Evolutionary conservation across 441 rosid genomes (phyloP).

Genomic region (Populus hybrid): DNA sequence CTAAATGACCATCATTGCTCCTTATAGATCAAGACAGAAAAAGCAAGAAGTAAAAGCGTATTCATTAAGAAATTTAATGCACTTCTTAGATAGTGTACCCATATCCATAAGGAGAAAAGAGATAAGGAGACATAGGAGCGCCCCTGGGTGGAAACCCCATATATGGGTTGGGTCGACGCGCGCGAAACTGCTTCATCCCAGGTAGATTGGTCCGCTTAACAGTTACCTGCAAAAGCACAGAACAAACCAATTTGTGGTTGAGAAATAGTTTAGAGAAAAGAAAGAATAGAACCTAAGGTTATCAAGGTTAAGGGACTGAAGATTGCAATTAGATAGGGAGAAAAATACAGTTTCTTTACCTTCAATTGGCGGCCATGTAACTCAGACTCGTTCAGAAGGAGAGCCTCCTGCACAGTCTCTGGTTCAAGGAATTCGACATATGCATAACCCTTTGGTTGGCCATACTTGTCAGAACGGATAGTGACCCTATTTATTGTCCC

Average conservation of each 20-base stretch:
- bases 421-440: conserved; percentile 63
- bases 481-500: conserved; percentile 70
- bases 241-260: background rate
- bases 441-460: conserved; percentile 74
- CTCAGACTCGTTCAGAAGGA: conserved; percentile 58
- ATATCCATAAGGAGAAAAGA: conserved; percentile 54
- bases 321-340: background rate
- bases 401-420: conserved; percentile 64
- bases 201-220: conserved; percentile 63
- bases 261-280: background rate
- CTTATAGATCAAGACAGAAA: background rate
- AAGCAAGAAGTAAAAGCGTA: background rate
- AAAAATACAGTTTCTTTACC: conserved; percentile 26
- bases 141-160: conserved; percentile 38
- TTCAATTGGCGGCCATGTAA: conserved; percentile 67
- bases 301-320: background rate
- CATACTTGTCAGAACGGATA: conserved; percentile 61
- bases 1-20: background rate
- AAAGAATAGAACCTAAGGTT: background rate
- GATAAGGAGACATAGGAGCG: conserved; percentile 39
- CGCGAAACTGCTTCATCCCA: conserved; percentile 67
- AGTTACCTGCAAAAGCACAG: conserved; percentile 38
- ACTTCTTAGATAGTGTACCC: conserved; percentile 39
- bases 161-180: conserved; percentile 46
- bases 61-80: background rate